These are phyloP conservation scores for Potentilla sterilis DNA, from an alignment of 306 rosid species.

Conservation along the genomic window DNA sequence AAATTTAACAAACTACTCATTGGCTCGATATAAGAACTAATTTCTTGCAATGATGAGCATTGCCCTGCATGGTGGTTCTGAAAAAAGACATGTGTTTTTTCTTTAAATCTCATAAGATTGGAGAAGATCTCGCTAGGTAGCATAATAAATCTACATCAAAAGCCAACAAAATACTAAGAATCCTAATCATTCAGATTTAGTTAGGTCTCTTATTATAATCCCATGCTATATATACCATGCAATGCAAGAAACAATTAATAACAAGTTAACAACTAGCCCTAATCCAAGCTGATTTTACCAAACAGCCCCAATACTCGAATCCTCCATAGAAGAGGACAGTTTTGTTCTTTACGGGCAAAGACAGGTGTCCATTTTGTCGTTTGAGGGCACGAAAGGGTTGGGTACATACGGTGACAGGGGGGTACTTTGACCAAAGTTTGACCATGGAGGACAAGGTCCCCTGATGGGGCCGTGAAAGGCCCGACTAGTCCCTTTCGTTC, in stretches of 20 bases:
- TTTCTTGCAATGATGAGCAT: slow-evolving; percentile 16
- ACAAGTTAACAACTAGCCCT: slow-evolving; percentile 13
- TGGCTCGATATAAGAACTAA: not conserved
- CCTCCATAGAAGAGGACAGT: slow-evolving; percentile 10
- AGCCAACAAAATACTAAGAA: slow-evolving; percentile 21
- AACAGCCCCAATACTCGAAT: not conserved
- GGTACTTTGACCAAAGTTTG: slow-evolving; percentile 31
- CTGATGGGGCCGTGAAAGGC: slow-evolving; percentile 12
- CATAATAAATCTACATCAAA: slow-evolving; percentile 35
- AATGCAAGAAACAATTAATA: slow-evolving; percentile 15
- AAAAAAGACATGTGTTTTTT: not conserved
- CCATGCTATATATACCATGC: slow-evolving; percentile 22
- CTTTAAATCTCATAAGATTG: not conserved
- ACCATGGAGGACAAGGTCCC: slow-evolving; percentile 21
- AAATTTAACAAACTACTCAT: not conserved
- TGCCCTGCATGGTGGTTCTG: slow-evolving; percentile 5
- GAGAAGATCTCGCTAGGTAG: slow-evolving; percentile 6
- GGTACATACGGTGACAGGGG: slow-evolving; percentile 13
- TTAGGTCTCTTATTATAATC: slow-evolving; percentile 9
- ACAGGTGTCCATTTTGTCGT: slow-evolving; percentile 23
- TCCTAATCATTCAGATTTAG: slow-evolving; percentile 35
- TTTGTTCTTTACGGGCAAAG: slow-evolving; percentile 12
- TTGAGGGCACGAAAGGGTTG: slow-evolving; percentile 17
- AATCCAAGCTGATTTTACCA: slow-evolving; percentile 8
- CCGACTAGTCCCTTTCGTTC: slow-evolving; percentile 35